phyloP scores from a whole-genome alignment of 352 stramenopile species.

The Phytophthora foliorum region DNA sequence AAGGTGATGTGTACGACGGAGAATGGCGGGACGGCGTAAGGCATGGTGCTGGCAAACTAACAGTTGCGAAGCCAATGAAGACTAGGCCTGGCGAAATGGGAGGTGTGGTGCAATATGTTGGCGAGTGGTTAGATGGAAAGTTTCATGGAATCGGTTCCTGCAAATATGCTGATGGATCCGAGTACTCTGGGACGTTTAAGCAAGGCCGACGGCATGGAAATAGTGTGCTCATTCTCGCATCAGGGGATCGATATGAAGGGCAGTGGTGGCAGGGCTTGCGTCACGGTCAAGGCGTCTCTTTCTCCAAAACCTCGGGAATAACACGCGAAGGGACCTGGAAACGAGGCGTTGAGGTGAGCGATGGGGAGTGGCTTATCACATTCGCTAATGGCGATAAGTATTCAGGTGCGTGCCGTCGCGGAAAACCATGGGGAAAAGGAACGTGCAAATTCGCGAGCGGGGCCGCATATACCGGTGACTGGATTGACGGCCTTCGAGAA shows the following conservation, averaged over 20 bases:
- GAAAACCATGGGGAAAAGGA: constrained; percentile 77
- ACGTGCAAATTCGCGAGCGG: constrained; percentile 93
- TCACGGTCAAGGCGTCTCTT: constrained; percentile 69
- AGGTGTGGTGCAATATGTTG: constrained; percentile 69
- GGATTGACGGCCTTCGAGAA: constrained; percentile 81
- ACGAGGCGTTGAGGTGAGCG: constrained; percentile 56
- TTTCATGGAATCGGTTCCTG: constrained; percentile 88
- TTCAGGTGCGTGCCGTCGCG: constrained; percentile 65
- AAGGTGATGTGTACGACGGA: constrained; percentile 75
- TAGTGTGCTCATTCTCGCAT: constrained; percentile 55
- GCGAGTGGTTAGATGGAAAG: constrained; percentile 65
- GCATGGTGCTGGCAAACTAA: constrained; percentile 74
- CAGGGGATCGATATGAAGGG: constrained; percentile 69
- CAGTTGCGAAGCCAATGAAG: constrained; percentile 25
- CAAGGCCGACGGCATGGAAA: constrained; percentile 81
- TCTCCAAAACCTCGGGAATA: constrained; percentile 62
- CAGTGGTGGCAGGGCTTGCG: constrained; percentile 82
- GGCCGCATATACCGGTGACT: constrained; percentile 91
- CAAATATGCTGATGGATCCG: constrained; percentile 85
- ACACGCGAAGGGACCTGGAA: constrained; percentile 81
- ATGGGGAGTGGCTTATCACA: constrained; percentile 75
- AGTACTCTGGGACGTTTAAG: constrained; percentile 90
- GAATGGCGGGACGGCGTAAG: constrained; percentile 66
- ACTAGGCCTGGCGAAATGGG: constrained; percentile 30
- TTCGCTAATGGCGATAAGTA: constrained; percentile 87